These are phyloP conservation scores for Dalbergia oliveri DNA, from an alignment of 306 rosid genomes.

Conservation along the genomic window DNA sequence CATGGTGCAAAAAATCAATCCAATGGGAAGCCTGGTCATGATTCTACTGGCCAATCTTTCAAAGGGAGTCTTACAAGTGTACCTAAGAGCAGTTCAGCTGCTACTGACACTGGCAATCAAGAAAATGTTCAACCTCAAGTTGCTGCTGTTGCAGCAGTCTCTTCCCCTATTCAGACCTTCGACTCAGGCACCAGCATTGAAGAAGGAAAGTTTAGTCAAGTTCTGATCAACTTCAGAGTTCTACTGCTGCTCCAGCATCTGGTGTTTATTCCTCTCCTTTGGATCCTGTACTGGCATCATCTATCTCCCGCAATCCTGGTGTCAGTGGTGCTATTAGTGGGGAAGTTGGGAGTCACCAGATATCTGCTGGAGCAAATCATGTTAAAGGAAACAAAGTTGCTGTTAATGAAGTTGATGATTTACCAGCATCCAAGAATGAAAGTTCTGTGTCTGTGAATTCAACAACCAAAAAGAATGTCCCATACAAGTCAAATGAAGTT, in stretches of 20 bases:
- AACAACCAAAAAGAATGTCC: constrained; percentile 27
- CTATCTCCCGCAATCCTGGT: constrained; percentile 43
- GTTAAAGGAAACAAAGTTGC: constrained; percentile 45
- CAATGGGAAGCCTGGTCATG: constrained; percentile 60
- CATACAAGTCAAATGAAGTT: constrained; percentile 51
- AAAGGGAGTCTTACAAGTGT: constrained; percentile 36
- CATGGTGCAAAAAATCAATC: constrained; percentile 57
- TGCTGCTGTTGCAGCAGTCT: constrained; percentile 48
- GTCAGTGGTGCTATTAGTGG: constrained; percentile 43
- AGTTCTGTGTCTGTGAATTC: constrained; percentile 46
- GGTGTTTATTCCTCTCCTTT: constrained; percentile 49
- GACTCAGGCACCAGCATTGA: constrained; percentile 46
- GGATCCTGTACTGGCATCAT: constrained; percentile 58
- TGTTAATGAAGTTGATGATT: constrained; percentile 44
- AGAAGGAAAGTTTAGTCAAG: constrained; percentile 53
- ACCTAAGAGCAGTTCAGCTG: constrained; percentile 47
- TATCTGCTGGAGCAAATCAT: constrained; percentile 54
- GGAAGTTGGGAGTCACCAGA: constrained; percentile 50
- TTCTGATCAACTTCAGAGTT: constrained; percentile 48
- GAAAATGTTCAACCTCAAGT: constrained; percentile 57
- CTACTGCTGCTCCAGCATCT: constrained; percentile 49
- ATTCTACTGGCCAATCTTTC: constrained; percentile 48
- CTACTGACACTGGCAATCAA: constrained; percentile 42
- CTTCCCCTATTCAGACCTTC: constrained; percentile 45
- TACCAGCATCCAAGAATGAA: constrained; percentile 55